A percentile compares a stretch with the other conserved stretches of the same genome.
Evolutionary conservation across 164 flowering plant species (phyloP).

Genomic region (Macadamia integrifolia): DNA sequence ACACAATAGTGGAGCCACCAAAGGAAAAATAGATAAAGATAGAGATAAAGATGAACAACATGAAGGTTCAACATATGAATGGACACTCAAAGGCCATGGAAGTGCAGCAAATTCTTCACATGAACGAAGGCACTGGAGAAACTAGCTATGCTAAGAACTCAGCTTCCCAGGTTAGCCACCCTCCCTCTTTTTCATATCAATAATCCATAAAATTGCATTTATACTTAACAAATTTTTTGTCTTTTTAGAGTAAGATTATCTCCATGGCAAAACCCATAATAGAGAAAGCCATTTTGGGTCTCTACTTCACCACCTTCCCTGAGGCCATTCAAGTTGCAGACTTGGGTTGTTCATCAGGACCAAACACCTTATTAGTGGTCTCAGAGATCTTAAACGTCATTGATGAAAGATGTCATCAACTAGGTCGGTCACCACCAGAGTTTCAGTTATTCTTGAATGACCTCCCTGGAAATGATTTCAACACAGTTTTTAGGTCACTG

Average conservation of each 20-base stretch:
- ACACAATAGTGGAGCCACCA: too few relatives aligned
- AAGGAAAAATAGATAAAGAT: too few relatives aligned
- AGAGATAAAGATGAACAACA: too few relatives aligned
- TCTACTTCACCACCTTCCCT: slow-evolving; percentile 13
- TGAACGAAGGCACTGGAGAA: not conserved
- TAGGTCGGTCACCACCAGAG: slow-evolving; percentile 10
- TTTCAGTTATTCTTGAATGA: slow-evolving; percentile 31
- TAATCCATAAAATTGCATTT: too few relatives aligned
- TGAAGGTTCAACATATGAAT: not conserved
- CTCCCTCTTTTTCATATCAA: not conserved
- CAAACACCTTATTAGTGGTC: slow-evolving; percentile 26
- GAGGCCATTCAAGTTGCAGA: slow-evolving; percentile 28
- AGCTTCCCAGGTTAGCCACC: not conserved
- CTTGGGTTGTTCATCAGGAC: slow-evolving; percentile 45
- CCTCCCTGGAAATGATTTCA: slow-evolving; percentile 36
- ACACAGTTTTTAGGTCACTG: slow-evolving; percentile 24
- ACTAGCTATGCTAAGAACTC: not conserved
- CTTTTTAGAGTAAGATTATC: slow-evolving; percentile 26
- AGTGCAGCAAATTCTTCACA: not conserved
- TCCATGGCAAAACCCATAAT: slow-evolving; percentile 23
- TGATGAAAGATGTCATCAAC: slow-evolving; percentile 2
- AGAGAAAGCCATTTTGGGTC: slow-evolving; percentile 23
- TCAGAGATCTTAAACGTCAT: slow-evolving; percentile 20
- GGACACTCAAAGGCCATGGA: not conserved
- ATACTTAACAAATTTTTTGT: not conserved